A percentile compares a stretch with the other conserved stretches of the same genome.
These are phyloP conservation scores for Colletotrichum liriopes DNA, from an alignment of 2,329 filamentous ascomycete species.

Conservation along the genomic window DNA sequence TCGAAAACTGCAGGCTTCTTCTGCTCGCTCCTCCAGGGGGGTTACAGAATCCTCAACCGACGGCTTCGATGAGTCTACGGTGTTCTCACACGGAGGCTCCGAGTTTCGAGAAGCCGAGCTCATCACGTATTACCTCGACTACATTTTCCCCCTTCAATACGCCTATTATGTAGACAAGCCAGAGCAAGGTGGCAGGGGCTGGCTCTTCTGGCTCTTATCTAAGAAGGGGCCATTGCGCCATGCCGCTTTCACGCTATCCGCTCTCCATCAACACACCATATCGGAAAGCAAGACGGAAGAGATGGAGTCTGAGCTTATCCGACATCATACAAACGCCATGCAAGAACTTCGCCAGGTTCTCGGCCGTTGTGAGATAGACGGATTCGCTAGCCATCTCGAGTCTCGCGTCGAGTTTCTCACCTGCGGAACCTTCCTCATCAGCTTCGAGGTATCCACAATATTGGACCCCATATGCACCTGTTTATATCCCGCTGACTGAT, in stretches of 20 bases:
- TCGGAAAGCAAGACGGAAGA: slow-evolving; percentile 43
- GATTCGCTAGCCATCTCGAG: slow-evolving; percentile 37
- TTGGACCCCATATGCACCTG: neutral
- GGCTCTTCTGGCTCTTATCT: slow-evolving; percentile 47
- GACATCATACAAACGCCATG: slow-evolving; percentile 48
- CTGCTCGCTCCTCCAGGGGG: neutral
- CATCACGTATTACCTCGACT: slow-evolving; percentile 49
- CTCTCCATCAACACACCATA: slow-evolving; percentile 47
- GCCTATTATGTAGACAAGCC: slow-evolving; percentile 48
- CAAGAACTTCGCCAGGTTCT: slow-evolving; percentile 46
- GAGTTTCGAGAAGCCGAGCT: slow-evolving; percentile 48
- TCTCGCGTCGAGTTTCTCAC: slow-evolving; percentile 48
- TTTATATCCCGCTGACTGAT: neutral
- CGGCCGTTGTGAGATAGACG: slow-evolving; percentile 25
- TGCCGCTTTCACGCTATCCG: slow-evolving; percentile 48
- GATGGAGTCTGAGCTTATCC: slow-evolving; percentile 45
- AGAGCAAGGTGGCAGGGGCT: slow-evolving; percentile 47
- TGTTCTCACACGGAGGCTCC: neutral
- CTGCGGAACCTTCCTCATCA: slow-evolving; percentile 47
- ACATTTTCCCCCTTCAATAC: slow-evolving; percentile 49
- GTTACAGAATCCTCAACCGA: neutral
- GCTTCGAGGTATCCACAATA: slow-evolving; percentile 45
- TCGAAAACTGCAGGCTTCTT: slow-evolving; percentile 23
- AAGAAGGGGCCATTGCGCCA: slow-evolving; percentile 46
- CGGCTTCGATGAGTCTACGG: slow-evolving; percentile 13